Percentiles rank a stretch among this genome's conserved stretches.
Evolutionary conservation across 371 early-diverging fungal genomes (phyloP).

Genomic region (Mortierella sp.): DNA sequence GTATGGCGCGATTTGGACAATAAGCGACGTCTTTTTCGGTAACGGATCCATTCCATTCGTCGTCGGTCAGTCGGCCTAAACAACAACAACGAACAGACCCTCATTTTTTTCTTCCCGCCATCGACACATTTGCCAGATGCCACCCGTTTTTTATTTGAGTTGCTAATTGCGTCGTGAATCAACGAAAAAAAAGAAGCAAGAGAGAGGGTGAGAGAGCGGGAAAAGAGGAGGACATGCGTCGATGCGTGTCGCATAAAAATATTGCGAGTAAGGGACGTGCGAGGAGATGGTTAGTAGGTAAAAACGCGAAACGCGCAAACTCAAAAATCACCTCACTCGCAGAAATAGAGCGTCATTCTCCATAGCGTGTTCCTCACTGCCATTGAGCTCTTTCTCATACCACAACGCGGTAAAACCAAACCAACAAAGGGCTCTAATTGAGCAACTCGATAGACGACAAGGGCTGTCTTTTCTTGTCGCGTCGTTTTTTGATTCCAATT

Average conservation of each 20-base stretch:
- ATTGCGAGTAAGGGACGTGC: not conserved
- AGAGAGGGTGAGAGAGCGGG: not conserved
- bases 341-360: conserved; percentile 3
- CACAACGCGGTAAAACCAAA: not conserved
- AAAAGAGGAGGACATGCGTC: not conserved
- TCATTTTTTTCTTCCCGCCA: not conserved
- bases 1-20: not conserved
- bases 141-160: too few relatives aligned
- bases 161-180: too few relatives aligned
- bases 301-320: not conserved
- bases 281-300: not conserved
- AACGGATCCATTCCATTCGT: not conserved
- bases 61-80: not conserved
- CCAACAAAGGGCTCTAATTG: too few relatives aligned
- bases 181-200: not conserved
- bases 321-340: not conserved
- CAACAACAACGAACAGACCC: not conserved
- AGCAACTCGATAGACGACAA: too few relatives aligned
- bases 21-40: not conserved
- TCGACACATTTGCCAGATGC: not conserved
- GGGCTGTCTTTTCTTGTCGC: too few relatives aligned
- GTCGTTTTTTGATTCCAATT: too few relatives aligned
- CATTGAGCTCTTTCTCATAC: not conserved
- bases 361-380: not conserved
- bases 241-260: not conserved